phyloP scores from a whole-genome alignment of 129 eudicot species.

The Silybum marianum region DNA sequence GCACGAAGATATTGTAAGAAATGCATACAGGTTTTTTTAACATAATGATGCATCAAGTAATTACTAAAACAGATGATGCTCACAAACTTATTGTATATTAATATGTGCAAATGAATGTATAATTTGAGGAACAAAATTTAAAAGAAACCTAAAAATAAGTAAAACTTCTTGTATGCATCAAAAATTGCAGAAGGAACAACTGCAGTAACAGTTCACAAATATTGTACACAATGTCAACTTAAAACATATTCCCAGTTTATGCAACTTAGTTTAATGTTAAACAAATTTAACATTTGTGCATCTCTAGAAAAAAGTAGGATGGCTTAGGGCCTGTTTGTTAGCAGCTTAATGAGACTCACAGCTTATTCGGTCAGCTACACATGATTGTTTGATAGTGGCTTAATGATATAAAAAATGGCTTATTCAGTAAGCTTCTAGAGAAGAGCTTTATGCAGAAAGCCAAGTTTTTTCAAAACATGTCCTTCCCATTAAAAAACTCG shows the following conservation, averaged over 20 bases:
- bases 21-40: not conserved
- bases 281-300: not conserved
- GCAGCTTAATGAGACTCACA: too few relatives aligned
- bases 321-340: too few relatives aligned
- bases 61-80: not conserved
- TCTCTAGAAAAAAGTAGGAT: not conserved
- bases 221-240: not conserved
- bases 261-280: not conserved
- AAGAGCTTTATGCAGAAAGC: too few relatives aligned
- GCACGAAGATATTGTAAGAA: not conserved
- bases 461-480: too few relatives aligned
- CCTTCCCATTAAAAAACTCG: too few relatives aligned
- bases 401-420: too few relatives aligned
- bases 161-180: too few relatives aligned
- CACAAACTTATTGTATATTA: not conserved
- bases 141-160: not conserved
- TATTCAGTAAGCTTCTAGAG: too few relatives aligned
- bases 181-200: too few relatives aligned
- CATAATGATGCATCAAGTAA: not conserved
- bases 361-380: too few relatives aligned
- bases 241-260: conserved; percentile 3
- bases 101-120: not conserved
- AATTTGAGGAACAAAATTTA: not conserved
- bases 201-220: conserved; percentile 1
- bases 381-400: too few relatives aligned